These are phyloP conservation scores for Russula sp. DNA, from an alignment of 768 basidiomycete genomes.

Conservation along the genomic window DNA sequence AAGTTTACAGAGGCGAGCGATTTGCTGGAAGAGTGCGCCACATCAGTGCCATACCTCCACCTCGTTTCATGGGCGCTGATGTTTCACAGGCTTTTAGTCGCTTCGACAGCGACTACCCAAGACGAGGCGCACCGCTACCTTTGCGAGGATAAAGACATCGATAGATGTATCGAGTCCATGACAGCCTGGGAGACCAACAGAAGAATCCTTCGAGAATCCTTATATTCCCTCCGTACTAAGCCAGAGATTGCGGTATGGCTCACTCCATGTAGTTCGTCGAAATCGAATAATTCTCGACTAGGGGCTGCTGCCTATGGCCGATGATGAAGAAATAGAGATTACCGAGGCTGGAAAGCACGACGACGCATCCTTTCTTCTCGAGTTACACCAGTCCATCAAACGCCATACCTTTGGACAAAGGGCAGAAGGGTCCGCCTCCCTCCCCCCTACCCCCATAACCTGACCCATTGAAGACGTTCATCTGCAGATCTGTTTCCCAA, in stretches of 20 bases:
- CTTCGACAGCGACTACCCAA: conserved; percentile 13
- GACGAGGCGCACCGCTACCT: conserved; percentile 21
- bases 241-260: conserved; percentile 17
- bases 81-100: conserved; percentile 12
- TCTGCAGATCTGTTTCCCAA: conserved; percentile 15
- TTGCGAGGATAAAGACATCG: conserved; percentile 18
- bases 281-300: not conserved
- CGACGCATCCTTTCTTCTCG: conserved; percentile 24
- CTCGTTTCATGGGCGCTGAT: conserved; percentile 2
- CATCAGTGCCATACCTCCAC: no score
- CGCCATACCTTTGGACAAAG: conserved; percentile 18
- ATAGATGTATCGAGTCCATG: conserved; percentile 16
- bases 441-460: not conserved
- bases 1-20: conserved; percentile 25
- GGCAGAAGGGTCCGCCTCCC: conserved; percentile 19
- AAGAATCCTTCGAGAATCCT: not conserved
- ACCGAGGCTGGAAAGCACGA: conserved; percentile 24
- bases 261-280: not conserved
- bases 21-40: conserved; percentile 21
- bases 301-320: conserved; percentile 3
- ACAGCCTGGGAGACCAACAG: conserved; percentile 20
- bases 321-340: conserved; percentile 13
- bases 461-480: not conserved
- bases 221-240: not conserved
- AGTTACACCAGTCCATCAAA: conserved; percentile 24